Conservation (phyloP, 225 moss, liverwort and hornwort genomes). For the Physcomitrium patens region DNA sequence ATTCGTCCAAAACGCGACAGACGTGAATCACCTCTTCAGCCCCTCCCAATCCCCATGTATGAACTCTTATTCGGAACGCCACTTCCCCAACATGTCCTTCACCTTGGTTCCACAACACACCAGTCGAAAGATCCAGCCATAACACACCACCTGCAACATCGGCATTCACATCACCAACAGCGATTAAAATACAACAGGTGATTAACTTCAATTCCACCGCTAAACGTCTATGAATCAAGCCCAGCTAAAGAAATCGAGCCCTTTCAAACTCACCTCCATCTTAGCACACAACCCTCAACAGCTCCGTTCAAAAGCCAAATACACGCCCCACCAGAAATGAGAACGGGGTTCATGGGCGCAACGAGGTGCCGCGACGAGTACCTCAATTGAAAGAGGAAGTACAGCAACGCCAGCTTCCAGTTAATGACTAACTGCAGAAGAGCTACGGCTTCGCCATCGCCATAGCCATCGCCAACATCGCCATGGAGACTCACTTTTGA, state of each 20-base stretch:
- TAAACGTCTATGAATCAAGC: background rate
- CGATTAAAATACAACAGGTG: background rate
- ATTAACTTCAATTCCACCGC: background rate
- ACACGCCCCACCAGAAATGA: background rate
- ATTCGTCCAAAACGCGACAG: background rate
- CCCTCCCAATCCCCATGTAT: background rate
- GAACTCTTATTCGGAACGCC: background rate
- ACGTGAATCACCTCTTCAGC: background rate
- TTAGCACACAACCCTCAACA: background rate
- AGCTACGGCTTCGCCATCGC: too few relatives aligned
- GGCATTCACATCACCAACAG: background rate
- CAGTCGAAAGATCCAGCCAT: background rate
- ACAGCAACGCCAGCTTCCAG: too few relatives aligned
- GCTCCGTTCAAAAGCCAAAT: background rate
- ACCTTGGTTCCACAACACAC: too few relatives aligned
- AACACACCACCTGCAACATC: background rate
- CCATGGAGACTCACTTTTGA: too few relatives aligned
- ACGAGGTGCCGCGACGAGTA: background rate
- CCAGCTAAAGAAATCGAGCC: background rate
- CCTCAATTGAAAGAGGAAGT: background rate
- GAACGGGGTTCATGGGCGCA: background rate
- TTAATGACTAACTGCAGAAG: too few relatives aligned
- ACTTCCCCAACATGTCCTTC: too few relatives aligned
- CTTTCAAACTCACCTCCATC: background rate
- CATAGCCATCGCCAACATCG: too few relatives aligned